Evolutionary conservation across 352 stramenopile genomes (phyloP).

Genomic region (Phytopythium chamaehyphon): DNA sequence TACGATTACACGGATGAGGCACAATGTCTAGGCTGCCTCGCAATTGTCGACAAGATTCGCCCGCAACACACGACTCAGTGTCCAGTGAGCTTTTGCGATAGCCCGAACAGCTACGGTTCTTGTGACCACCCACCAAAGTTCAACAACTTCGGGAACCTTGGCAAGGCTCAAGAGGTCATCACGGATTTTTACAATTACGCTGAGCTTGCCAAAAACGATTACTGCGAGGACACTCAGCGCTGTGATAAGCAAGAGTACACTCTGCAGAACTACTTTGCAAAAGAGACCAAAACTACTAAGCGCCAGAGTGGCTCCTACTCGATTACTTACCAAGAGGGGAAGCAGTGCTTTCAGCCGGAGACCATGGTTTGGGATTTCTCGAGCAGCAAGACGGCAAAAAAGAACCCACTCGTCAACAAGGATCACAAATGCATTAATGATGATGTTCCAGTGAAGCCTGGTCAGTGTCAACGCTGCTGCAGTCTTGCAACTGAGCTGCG

Average conservation of each 20-base stretch:
- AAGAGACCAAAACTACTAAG: conserved; percentile 8
- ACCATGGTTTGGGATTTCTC: conserved; percentile 24
- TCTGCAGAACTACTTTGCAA: conserved; percentile 41
- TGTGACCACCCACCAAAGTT: conserved; percentile 20
- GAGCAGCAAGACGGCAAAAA: conserved; percentile 10
- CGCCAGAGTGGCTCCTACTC: not conserved
- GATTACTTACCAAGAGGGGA: conserved; percentile 9
- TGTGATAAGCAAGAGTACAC: conserved; percentile 38
- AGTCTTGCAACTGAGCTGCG: conserved; percentile 38
- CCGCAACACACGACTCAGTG: conserved; percentile 32
- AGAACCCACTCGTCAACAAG: conserved; percentile 30
- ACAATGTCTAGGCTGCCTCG: conserved; percentile 45
- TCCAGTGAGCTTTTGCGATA: conserved; percentile 33
- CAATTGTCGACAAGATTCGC: conserved; percentile 52
- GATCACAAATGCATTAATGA: conserved; percentile 16
- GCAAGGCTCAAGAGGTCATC: conserved; percentile 16
- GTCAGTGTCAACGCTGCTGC: conserved; percentile 44
- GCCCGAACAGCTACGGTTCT: conserved; percentile 6
- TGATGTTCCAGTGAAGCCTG: conserved; percentile 19
- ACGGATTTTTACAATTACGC: conserved; percentile 38
- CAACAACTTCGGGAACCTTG: conserved; percentile 29
- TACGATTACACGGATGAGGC: conserved; percentile 41
- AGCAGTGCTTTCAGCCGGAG: conserved; percentile 28
- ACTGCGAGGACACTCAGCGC: conserved; percentile 31
- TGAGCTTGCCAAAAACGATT: conserved; percentile 39